Base-by-base conservation (phyloP, 148 eudicot species). In the Oxyria digyna region DNA sequence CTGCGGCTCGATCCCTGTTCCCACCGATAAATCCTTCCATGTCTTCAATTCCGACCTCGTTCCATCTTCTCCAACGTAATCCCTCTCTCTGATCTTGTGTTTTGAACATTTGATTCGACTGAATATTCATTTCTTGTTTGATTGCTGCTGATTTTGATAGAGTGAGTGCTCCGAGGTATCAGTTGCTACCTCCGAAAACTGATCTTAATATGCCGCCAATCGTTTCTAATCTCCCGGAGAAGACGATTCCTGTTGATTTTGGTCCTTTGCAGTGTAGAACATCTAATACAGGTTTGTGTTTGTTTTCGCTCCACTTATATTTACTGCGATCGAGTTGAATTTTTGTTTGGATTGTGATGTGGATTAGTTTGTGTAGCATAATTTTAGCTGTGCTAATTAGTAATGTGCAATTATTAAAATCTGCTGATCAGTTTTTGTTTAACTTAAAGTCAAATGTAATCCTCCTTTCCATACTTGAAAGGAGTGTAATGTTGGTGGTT, bases 1-100 rank as follows among this genome's bases (percentile, higher is more conserved):
- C 18, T 89, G 96, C 68, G 98, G 96, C 23, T 89, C 96, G 2
- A 87, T 92, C 45, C 96, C 94, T n/a, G 87, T 89, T 41, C 81
- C 96, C 29, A 87, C 96, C 31, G 94, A 85, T 72, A 78, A 87
- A 33, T 77, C 97, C 40, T 85, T 84, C 68, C 81, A 69, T 32
- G 74, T 77, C 42, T 83, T 89, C 74, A 73, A 76, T 48, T 84
- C 89, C 33, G 88, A 86, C 37, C 83, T 91, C 17, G 80, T 91
- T 49, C 92, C 90, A 24, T 88, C 97, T 69, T 46, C 91, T 17
- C 75, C 74, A 75, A 82, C 88, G 96, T 88, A 88, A 31, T 59
- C 49, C 11, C 66, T 41, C 46, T 24, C 24, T 69, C 52, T 55
- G 12, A 23, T 31, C 71, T 8, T 27, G 9, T 38, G 11, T 48